Evolutionary conservation across 257 asterid species (phyloP).

Genomic region (Eustoma russellianum): DNA sequence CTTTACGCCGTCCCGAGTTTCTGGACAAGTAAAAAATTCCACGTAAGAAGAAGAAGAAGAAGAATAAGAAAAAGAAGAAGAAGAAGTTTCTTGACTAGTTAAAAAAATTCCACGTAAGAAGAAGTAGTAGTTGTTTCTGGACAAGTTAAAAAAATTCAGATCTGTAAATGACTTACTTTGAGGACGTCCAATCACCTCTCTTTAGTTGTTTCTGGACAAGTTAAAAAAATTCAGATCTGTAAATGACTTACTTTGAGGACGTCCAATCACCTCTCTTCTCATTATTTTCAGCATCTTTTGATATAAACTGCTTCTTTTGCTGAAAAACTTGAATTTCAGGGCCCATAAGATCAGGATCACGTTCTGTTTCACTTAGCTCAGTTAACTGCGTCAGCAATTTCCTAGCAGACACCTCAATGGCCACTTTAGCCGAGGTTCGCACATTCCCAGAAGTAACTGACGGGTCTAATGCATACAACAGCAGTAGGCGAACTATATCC

Average conservation of each 20-base stretch:
- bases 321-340: conserved; percentile 28
- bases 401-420: conserved; percentile 61
- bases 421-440: conserved; percentile 46
- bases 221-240: no score
- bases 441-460: conserved; percentile 38
- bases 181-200: no score
- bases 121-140: neutral
- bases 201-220: no score
- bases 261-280: conserved; percentile 61
- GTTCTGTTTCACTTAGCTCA: conserved; percentile 55
- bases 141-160: conserved; percentile 21
- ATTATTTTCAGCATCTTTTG: conserved; percentile 15
- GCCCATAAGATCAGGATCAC: conserved; percentile 46
- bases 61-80: no score
- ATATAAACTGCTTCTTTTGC: conserved; percentile 29
- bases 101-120: conserved; percentile 23
- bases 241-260: conserved; percentile 53
- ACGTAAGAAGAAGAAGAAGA: conserved; percentile 14
- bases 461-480: conserved; percentile 67
- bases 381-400: conserved; percentile 59
- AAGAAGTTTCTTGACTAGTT: conserved; percentile 23
- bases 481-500: conserved; percentile 65
- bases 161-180: neutral
- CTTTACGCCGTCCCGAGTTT: conserved; percentile 14
- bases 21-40: conserved; percentile 26